These are phyloP conservation scores for Ogataea ganodermae DNA, from an alignment of 805 yeast genomes.

Conservation along the genomic window DNA sequence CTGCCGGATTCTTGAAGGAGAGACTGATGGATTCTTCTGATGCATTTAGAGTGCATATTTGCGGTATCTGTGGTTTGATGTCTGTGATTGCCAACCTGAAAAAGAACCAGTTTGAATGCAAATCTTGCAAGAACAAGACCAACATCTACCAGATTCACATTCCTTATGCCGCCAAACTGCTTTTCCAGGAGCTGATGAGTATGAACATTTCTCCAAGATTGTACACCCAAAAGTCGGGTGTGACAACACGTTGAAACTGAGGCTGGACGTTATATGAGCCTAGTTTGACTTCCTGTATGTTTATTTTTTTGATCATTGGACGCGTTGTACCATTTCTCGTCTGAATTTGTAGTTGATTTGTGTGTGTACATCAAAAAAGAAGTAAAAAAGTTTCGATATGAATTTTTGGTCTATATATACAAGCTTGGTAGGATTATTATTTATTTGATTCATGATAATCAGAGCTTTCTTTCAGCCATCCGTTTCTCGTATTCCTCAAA, in stretches of 20 bases:
- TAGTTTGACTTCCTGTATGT: constrained; percentile 2
- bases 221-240: constrained; percentile 70
- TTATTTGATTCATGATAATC: background rate
- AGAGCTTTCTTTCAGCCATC: constrained; percentile 29
- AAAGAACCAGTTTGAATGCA: constrained; percentile 97
- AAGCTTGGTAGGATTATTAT: background rate
- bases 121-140: constrained; percentile 97
- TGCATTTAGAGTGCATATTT: constrained; percentile 96
- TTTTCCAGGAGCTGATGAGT: constrained; percentile 99
- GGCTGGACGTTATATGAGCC: background rate
- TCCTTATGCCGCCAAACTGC: constrained; percentile 96
- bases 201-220: constrained; percentile 98
- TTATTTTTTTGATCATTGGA: constrained; percentile 10
- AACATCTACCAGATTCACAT: constrained; percentile 96
- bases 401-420: constrained; percentile 1
- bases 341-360: background rate
- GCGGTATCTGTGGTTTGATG: constrained; percentile 99
- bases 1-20: constrained; percentile 96
- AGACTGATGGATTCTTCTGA: constrained; percentile 99
- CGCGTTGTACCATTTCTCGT: background rate
- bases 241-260: constrained; percentile 29
- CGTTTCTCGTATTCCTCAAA: constrained; percentile 29
- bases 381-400: background rate
- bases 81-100: constrained; percentile 95
- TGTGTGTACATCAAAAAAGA: background rate